Percentiles rank a stretch among this genome's conserved stretches.
These are phyloP conservation scores for Cystobasidium tubakii DNA, from an alignment of 768 basidiomycete species.

Conservation along the genomic window DNA sequence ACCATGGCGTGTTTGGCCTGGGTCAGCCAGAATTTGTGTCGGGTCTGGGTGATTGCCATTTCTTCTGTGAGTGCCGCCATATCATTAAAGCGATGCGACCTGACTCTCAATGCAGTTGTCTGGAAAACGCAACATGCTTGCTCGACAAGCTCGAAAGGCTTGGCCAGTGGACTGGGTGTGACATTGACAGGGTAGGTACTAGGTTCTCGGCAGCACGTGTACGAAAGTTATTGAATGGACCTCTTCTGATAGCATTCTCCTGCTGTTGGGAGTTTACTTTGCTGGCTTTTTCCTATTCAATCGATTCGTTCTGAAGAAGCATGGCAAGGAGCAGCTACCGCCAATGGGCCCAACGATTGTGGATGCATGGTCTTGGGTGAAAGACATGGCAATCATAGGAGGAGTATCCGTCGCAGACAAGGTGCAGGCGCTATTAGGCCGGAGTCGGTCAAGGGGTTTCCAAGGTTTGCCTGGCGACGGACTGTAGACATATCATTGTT, in stretches of 20 bases:
- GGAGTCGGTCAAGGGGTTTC: conserved; percentile 15
- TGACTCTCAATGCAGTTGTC: neutral
- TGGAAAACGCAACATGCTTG: conserved; percentile 29
- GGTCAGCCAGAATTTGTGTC: conserved; percentile 27
- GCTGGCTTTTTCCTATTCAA: conserved; percentile 23
- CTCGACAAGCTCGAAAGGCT: conserved; percentile 27
- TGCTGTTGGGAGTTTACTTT: conserved; percentile 15
- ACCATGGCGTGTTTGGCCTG: conserved; percentile 9
- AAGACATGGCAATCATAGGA: conserved; percentile 23
- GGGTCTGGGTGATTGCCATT: conserved; percentile 9
- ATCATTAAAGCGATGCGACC: neutral
- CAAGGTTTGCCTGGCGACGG: conserved; percentile 13
- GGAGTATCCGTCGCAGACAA: conserved; percentile 4
- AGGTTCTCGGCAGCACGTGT: too few species aligned
- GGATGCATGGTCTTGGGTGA: conserved; percentile 21
- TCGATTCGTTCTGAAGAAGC: conserved; percentile 27
- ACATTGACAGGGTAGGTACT: conserved; percentile 22
- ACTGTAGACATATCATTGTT: neutral
- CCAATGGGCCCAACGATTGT: conserved; percentile 22
- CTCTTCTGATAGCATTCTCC: neutral
- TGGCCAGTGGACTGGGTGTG: conserved; percentile 16
- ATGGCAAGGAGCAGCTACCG: conserved; percentile 22
- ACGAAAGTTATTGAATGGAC: too few species aligned
- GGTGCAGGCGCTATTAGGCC: neutral
- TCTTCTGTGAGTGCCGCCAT: conserved; percentile 18